Base-by-base conservation (phyloP, 2,329 filamentous ascomycete genomes). In the Epichloe bromicola region DNA sequence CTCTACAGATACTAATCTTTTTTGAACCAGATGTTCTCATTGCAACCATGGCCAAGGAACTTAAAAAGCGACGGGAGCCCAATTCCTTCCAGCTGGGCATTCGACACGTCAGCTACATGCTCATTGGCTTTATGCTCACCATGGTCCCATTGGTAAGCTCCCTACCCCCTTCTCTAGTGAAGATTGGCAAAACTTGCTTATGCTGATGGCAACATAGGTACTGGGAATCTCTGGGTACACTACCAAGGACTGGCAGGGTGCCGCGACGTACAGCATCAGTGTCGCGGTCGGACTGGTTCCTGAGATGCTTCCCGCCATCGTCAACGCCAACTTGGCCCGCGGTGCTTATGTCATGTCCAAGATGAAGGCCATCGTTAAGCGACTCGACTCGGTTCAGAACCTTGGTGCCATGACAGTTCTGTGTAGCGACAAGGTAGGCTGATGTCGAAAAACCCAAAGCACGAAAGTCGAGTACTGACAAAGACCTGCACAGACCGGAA, bases 341-440 rank as follows among this genome's bases (percentile, higher is more conserved):
- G 59, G 60, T 8, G 60, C 60, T 19, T 57, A 57, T 14, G 47
- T 60, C 1, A 39, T 63, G 1, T 62, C 61, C 43, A 61, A 60
- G 53, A 65, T 67, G 58, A 64, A 66, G 57, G 61, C 64, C 37
- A 60, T 71, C 48, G 63, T 65, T 46, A 60, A 61, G 53, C 57
- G 70, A 51, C 62, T 62, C 34, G 59, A 63, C 52, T 60, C 59
- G 10, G 59, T 63, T 10, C 61, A 63, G 49, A 61, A 62, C 37
- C 49, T 63, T 1, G 61, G 61, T 12, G 61, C 61, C 30, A 63
- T 63, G 59, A 57, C 59, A 5, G 53, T 63, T 10, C 54, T 63
- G 1, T 63, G 61, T 51, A 63, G 61, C 46, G 61, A 63, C 43
- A 63, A 63, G 58, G 58, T 59, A 54, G 26, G 38, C n/a, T 10